A percentile compares a stretch with the other conserved stretches of the same genome.
Evolutionary conservation across 305 asterid genomes (phyloP).

Genomic region (Fraxinus albicans): DNA sequence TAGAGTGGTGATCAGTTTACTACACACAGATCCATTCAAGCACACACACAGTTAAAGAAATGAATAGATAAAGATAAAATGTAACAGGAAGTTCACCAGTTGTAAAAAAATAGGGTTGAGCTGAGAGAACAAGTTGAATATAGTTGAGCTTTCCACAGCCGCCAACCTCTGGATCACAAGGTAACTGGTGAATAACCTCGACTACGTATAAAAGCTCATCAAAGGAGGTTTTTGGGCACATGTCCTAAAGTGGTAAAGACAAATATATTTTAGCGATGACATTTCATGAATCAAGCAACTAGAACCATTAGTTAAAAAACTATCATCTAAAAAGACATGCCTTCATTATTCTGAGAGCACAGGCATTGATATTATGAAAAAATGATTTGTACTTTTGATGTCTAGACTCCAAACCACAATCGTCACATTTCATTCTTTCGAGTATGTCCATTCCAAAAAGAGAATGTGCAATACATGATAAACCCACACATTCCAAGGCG

Average conservation of each 20-base stretch:
- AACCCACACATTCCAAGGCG: slow-evolving; percentile 34
- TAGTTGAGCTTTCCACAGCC: slow-evolving; percentile 87
- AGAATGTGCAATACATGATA: slow-evolving; percentile 75
- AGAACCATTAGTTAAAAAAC: slow-evolving; percentile 2
- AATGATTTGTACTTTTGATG: slow-evolving; percentile 73
- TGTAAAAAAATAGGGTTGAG: slow-evolving; percentile 82
- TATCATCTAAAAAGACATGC: slow-evolving; percentile 35
- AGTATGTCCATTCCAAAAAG: slow-evolving; percentile 84
- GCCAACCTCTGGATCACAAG: slow-evolving; percentile 79
- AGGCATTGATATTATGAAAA: slow-evolving; percentile 86
- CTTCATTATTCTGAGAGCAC: slow-evolving; percentile 87
- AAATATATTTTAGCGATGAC: slow-evolving; percentile 4
- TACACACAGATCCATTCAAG: background rate
- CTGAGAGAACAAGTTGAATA: slow-evolving; percentile 77
- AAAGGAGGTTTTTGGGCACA: slow-evolving; percentile 75
- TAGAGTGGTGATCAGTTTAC: background rate
- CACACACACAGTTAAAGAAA: background rate
- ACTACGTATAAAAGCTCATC: slow-evolving; percentile 80
- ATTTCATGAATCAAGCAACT: slow-evolving; percentile 14
- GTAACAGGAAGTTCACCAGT: slow-evolving; percentile 42
- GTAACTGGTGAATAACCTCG: slow-evolving; percentile 84
- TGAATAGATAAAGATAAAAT: background rate
- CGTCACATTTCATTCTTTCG: slow-evolving; percentile 79
- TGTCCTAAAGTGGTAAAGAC: slow-evolving; percentile 45
- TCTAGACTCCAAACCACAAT: slow-evolving; percentile 80